Base-by-base conservation (phyloP, 768 basidiomycete genomes). In the Lactarius pseudohatsudake region DNA sequence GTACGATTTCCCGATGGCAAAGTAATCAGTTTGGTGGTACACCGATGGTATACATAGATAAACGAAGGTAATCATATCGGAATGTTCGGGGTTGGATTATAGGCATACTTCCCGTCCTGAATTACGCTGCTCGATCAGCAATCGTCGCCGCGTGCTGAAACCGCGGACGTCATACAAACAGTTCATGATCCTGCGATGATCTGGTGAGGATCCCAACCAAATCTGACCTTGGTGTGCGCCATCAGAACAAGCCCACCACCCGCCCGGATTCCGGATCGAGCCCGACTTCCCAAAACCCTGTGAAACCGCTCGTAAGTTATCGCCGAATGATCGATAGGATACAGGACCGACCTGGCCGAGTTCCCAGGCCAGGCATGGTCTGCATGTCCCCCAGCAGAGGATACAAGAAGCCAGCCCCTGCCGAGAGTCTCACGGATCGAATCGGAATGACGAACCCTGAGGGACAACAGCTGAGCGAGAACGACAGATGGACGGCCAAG, bases 301-400 rank as follows among this genome's bases (percentile, higher is more conserved):
- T n/a, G 70, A 67, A 57, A 32, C 4, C 54, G 9, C 57, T 64
- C 57, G 61, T 68, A 50, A 61, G 66, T 53, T 32, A 72, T 69
- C 62, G 18, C 28, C 30, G 40, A 9, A 45, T 34, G 41, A 30
- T 20, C 47, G 4, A 65, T 30, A 43, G 26, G 4, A 62, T 13
- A 22, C 30, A 32, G 22, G 54, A 66, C 79, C 71, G 65, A 87
- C 91, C 92, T 76, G 94, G 94, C 67, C 94, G 87, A 65, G 94
- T 97, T 30, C 89, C 92, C 50, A 97, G 84, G 71, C 95, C 96
- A 54, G 96, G 96, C 94, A 99, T 96, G 64, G 95, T 98, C 76
- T 93, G 91, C 92, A 99, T 98, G 76, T 96, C 94, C 45, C 92
- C 93, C n/a, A 92, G 82, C 68, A 98, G 85, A 28, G 96, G 96